These are phyloP conservation scores for Botrytis aclada DNA, from an alignment of 2,329 filamentous ascomycete genomes.

Conservation along the genomic window DNA sequence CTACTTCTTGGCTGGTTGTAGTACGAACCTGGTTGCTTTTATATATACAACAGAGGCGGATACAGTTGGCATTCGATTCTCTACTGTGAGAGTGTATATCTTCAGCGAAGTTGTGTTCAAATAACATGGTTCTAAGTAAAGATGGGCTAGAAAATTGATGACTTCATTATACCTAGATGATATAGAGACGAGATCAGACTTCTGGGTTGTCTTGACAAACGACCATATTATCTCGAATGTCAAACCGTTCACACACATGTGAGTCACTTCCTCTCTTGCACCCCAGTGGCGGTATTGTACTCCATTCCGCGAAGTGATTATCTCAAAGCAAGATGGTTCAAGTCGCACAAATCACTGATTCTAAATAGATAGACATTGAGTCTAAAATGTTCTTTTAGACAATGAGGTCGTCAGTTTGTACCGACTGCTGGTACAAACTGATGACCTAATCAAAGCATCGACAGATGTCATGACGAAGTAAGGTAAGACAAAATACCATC, in stretches of 20 bases:
- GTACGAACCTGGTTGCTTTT: background rate
- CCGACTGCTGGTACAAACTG: background rate
- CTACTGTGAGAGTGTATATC: background rate
- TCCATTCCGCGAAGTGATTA: background rate
- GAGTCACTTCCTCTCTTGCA: background rate
- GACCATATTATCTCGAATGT: background rate
- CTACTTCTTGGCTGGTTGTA: background rate
- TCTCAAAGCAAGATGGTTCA: background rate
- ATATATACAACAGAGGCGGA: background rate
- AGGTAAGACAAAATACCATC: background rate
- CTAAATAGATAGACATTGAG: background rate
- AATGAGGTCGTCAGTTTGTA: background rate
- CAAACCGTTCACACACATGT: background rate
- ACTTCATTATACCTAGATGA: background rate
- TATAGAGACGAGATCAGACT: background rate
- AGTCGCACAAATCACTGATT: background rate
- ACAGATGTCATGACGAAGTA: background rate
- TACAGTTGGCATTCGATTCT: background rate
- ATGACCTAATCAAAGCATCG: background rate
- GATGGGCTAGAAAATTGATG: background rate
- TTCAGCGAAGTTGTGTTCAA: background rate
- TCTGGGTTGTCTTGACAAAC: background rate
- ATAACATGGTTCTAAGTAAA: background rate
- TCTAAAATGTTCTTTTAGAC: background rate
- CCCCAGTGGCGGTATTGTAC: background rate